phyloP scores from a whole-genome alignment of 2,329 filamentous ascomycete genomes.

The Apiospora hydei region DNA sequence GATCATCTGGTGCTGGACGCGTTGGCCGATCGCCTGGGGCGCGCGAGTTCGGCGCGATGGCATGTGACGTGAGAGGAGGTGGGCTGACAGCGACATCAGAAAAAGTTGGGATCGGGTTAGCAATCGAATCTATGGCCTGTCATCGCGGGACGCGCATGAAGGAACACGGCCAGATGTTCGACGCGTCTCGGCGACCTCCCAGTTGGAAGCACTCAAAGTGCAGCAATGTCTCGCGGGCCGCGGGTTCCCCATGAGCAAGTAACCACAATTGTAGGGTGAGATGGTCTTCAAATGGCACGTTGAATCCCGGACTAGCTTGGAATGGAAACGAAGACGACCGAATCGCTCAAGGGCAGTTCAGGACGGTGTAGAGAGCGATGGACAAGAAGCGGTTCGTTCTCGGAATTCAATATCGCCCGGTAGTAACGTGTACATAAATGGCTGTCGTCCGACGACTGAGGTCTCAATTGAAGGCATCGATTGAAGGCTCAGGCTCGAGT shows the following conservation, averaged over 20 bases:
- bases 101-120: neutral
- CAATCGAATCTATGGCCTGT: neutral
- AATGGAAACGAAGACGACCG: neutral
- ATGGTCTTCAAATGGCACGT: neutral
- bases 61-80: constrained; percentile 7
- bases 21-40: constrained; percentile 9
- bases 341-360: neutral
- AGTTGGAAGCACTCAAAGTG: neutral
- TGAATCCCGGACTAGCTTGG: neutral
- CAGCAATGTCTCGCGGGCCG: neutral
- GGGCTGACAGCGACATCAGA: neutral
- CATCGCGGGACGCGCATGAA: neutral
- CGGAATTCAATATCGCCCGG: neutral
- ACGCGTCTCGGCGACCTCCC: constrained; percentile 3
- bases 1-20: constrained; percentile 10
- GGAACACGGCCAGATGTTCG: neutral
- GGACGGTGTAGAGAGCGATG: neutral
- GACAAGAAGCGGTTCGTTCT: neutral
- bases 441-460: neutral
- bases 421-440: neutral
- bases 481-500: neutral
- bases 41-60: constrained; percentile 9
- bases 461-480: neutral
- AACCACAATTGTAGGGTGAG: neutral
- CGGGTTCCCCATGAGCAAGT: neutral